Base-by-base conservation (phyloP, 441 rosid species). In the Cnidoscolus chayamansa region DNA sequence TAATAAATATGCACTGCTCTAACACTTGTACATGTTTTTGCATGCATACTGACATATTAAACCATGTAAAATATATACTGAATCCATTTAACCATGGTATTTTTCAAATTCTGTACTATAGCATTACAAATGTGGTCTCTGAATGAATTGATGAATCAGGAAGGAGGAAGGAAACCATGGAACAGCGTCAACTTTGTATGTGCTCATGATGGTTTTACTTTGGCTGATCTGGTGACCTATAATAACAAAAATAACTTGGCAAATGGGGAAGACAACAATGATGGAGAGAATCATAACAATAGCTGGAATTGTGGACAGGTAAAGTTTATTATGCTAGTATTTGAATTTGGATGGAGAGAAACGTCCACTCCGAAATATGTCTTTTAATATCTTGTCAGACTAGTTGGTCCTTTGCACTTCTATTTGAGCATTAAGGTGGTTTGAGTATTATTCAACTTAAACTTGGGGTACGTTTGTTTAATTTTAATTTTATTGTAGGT, bases 251-350 rank as follows among this genome's bases (percentile, higher is more conserved):
- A 90, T 83, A 92, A 94, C 83, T 85, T 85, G 88, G 96, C 97
- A 49, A 94, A 94, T 69, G 94, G 97, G 13, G 98, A 94, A 86
- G 93, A 90, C 75, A 94, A 89, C 82, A 92, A 87, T 67, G 98
- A 94, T 72, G 97, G 98, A 59, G 98, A 94, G 81, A 86, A 65
- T 80, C 97, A 87, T 76, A 90, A 92, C 71, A 88, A 82, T 77
- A 94, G 97, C 87, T 92, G 98, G 98, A 94, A 94, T 76, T 94
- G 97, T 83, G 98, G 98, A 63, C 88, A 88, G 96, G 98, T 92
- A 82, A 69, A 50, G 10, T 72, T 60, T 32, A 31, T 37, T 51
- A 19, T 59, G 72, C 59, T 51, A 3, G 48, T 54, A 3, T 43
- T 63, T 53, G 32, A 35, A 35, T 35, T 35, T 35, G 40, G 40